Evolutionary conservation across 805 yeast species (phyloP).

Genomic region (Naumovozyma dairenensis): DNA sequence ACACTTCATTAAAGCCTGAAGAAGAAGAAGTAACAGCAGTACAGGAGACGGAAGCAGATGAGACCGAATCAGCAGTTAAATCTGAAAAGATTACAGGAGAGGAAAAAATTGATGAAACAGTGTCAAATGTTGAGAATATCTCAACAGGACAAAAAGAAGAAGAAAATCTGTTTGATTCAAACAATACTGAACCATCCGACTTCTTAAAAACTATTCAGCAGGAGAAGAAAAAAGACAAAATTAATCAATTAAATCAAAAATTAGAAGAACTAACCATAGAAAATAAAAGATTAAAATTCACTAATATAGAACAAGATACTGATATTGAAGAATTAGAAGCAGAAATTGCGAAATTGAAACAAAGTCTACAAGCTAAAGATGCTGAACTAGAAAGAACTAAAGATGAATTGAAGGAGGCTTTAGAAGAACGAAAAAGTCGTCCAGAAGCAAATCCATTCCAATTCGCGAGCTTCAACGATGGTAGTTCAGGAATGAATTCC

Average conservation of each 20-base stretch:
- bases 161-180: not conserved
- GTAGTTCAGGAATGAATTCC: not conserved
- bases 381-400: conserved; percentile 16
- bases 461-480: conserved; percentile 11
- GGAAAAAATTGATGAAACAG: conserved; percentile 1
- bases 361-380: conserved; percentile 21
- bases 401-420: conserved; percentile 18
- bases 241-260: conserved; percentile 31
- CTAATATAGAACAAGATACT: conserved; percentile 27
- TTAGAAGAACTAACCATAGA: conserved; percentile 30
- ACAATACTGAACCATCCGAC: conserved; percentile 14
- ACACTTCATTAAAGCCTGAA: conserved; percentile 1
- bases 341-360: conserved; percentile 20
- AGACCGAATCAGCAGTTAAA: not conserved
- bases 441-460: conserved; percentile 4
- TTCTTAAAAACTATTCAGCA: conserved; percentile 25
- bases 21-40: conserved; percentile 4
- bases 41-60: conserved; percentile 3
- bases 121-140: not conserved
- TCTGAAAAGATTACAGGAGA: conserved; percentile 3
- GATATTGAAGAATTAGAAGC: conserved; percentile 30
- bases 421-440: conserved; percentile 2
- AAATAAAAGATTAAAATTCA: conserved; percentile 26
- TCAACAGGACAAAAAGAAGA: not conserved
- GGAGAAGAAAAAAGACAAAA: conserved; percentile 28